Base-by-base conservation (phyloP, 139 green algal species). In the Gonium pectorale region DNA sequence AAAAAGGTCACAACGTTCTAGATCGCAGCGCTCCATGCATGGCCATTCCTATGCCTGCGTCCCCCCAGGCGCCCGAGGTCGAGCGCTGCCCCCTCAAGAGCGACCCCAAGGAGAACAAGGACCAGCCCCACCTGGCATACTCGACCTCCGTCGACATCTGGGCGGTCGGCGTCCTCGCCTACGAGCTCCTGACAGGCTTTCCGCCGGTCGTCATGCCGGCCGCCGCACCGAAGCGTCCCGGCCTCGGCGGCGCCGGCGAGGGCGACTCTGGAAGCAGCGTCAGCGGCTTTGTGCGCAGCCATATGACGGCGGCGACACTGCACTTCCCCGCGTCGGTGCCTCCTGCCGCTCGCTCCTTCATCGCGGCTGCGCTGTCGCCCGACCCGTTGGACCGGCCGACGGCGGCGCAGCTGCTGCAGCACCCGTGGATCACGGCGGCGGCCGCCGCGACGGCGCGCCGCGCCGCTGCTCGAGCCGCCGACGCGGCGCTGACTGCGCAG, bases 31-130 rank as follows among this genome's bases (percentile, higher is more conserved):
- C n/a, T n/a, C n/a, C n/a, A n/a, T n/a, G n/a, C n/a, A n/a, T n/a
- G n/a, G n/a, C n/a, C n/a, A n/a, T n/a, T n/a, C n/a, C n/a, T n/a
- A n/a, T n/a, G n/a, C n/a, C n/a, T n/a, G n/a, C n/a, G n/a, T 66
- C 67, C 9, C 33, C 66, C 7, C 46, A 70, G 79, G 80, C 80
- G 6, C 80, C 80, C 19, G 80, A 86, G 75, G 75, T 83, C 5
- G 22, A 56, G 26, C 35, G 41, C 38, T 83, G 75, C 59, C 75
- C 75, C n/a, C 35, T 56, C 8, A 83, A 83, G 56, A 33, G 11
- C 3, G 33, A 24, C 5, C 75, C 75, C 31, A 5, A 71, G 35
- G 59, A 71, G 3, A 71, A 83, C 75, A 83, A 83, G 75, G 75
- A 71, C 46, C 26, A 59, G 19, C 2, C 33, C 6, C 31, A 38